Percentiles rank a stretch among this genome's conserved stretches.
Evolutionary conservation across 495 filamentous ascomycete genomes (phyloP).

Genomic region (Tetracladium marchalianum): DNA sequence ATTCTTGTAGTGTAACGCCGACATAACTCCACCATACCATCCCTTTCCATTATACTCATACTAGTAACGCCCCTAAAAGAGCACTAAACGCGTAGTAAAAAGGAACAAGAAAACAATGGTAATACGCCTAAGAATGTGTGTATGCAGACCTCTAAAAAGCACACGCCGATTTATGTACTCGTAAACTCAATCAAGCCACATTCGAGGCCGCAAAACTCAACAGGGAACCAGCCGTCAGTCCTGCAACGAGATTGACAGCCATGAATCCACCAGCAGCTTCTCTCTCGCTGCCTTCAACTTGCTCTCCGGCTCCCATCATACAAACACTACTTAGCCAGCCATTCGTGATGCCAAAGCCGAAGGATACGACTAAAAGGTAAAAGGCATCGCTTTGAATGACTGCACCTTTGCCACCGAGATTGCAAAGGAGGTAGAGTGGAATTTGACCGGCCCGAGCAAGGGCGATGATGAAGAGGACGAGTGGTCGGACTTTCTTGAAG

Average conservation of each 20-base stretch:
- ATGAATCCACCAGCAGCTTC: conserved; percentile 92
- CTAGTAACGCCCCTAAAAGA: no score
- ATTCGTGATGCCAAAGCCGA: conserved; percentile 75
- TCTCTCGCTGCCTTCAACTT: conserved; percentile 67
- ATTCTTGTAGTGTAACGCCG: no score
- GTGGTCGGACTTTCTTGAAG: conserved; percentile 51
- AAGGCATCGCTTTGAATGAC: conserved; percentile 70
- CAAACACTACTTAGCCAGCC: conserved; percentile 74
- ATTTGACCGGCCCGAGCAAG: conserved; percentile 59
- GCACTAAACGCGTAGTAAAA: no score
- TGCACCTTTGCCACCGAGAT: conserved; percentile 60
- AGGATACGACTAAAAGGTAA: conserved; percentile 75
- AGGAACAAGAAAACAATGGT: no score
- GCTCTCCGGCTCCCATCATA: conserved; percentile 84
- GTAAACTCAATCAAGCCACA: neutral
- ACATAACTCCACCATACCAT: no score
- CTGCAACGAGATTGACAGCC: conserved; percentile 77
- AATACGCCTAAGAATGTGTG: no score
- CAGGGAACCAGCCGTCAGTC: conserved; percentile 76
- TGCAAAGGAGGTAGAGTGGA: conserved; percentile 84
- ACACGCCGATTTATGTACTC: neutral
- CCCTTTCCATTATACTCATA: no score
- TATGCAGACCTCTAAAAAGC: no score
- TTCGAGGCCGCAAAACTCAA: conserved; percentile 66
- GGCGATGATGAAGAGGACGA: conserved; percentile 50